A percentile compares a stretch with the other conserved stretches of the same genome.
phyloP scores from a whole-genome alignment of 148 eudicot species.

The Arctostaphylos glauca region DNA sequence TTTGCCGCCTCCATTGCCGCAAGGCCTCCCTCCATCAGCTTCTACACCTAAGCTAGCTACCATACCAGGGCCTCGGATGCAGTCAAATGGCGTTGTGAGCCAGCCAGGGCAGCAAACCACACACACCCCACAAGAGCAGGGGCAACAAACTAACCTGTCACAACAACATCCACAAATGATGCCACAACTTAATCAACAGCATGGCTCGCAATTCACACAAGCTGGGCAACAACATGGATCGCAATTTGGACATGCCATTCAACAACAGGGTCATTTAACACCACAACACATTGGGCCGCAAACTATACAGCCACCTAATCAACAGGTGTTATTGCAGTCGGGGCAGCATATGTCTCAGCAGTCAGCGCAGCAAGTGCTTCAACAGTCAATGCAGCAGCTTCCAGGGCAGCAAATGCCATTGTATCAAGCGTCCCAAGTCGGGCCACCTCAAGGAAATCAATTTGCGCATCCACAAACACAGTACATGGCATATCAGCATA shows the following conservation, averaged over 20 bases:
- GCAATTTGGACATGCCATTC: conserved; percentile 31
- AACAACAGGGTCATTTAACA: conserved; percentile 44
- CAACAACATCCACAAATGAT: conserved; percentile 33
- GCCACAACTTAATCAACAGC: conserved; percentile 34
- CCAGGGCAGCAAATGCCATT: conserved; percentile 44
- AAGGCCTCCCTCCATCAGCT: conserved; percentile 48
- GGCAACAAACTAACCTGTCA: conserved; percentile 28
- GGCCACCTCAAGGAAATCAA: conserved; percentile 55
- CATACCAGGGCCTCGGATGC: conserved; percentile 39
- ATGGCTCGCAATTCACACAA: conserved; percentile 24
- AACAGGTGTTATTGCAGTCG: conserved; percentile 18
- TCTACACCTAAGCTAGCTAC: conserved; percentile 45
- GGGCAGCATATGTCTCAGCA: conserved; percentile 42
- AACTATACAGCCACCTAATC: conserved; percentile 41
- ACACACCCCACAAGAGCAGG: conserved; percentile 45
- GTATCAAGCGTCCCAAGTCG: conserved; percentile 51
- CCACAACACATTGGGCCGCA: conserved; percentile 45
- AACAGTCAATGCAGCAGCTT: conserved; percentile 42
- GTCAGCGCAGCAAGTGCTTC: conserved; percentile 41
- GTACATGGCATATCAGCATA: conserved; percentile 54
- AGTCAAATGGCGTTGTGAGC: conserved; percentile 28
- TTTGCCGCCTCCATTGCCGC: conserved; percentile 45
- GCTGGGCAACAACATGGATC: conserved; percentile 50
- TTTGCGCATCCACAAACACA: conserved; percentile 50
- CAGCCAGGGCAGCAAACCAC: conserved; percentile 45